These are phyloP conservation scores for Collybia nuda DNA, from an alignment of 768 basidiomycete genomes.

Conservation along the genomic window DNA sequence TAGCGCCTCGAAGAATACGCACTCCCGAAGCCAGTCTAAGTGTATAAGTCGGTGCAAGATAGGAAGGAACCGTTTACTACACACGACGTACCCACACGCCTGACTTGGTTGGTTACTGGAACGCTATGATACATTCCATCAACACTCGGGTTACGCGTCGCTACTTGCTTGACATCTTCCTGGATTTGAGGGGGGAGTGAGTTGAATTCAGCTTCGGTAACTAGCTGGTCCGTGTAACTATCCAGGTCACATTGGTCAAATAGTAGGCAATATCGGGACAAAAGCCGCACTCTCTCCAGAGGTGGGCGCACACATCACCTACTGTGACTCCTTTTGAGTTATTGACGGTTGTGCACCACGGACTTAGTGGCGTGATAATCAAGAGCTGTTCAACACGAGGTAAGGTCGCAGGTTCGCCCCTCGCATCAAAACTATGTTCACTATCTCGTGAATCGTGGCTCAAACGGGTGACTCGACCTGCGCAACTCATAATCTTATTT, in stretches of 20 bases:
- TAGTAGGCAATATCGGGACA: neutral
- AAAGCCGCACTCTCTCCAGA: slow-evolving; percentile 74
- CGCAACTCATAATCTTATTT: neutral
- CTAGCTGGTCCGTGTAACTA: slow-evolving; percentile 68
- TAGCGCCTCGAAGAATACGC: slow-evolving; percentile 67
- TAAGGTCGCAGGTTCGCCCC: slow-evolving; percentile 69
- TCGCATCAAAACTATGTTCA: slow-evolving; percentile 51
- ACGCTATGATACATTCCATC: slow-evolving; percentile 46
- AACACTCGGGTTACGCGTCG: slow-evolving; percentile 37
- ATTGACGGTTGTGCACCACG: slow-evolving; percentile 78
- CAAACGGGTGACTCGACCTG: slow-evolving; percentile 64
- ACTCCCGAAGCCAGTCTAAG: slow-evolving; percentile 77
- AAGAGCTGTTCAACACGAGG: slow-evolving; percentile 61
- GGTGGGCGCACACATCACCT: slow-evolving; percentile 66
- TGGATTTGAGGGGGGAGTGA: slow-evolving; percentile 63
- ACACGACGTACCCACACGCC: slow-evolving; percentile 58
- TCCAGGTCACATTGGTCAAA: neutral
- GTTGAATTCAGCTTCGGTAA: slow-evolving; percentile 66
- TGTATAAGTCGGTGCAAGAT: neutral
- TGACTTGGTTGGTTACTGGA: slow-evolving; percentile 46
- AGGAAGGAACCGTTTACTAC: neutral
- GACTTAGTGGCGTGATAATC: slow-evolving; percentile 58
- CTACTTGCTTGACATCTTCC: slow-evolving; percentile 68
- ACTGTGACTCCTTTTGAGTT: slow-evolving; percentile 76
- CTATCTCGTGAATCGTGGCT: slow-evolving; percentile 58